These are phyloP conservation scores for Candida glucosophila DNA, from an alignment of 1,139 yeast species.

Conservation along the genomic window DNA sequence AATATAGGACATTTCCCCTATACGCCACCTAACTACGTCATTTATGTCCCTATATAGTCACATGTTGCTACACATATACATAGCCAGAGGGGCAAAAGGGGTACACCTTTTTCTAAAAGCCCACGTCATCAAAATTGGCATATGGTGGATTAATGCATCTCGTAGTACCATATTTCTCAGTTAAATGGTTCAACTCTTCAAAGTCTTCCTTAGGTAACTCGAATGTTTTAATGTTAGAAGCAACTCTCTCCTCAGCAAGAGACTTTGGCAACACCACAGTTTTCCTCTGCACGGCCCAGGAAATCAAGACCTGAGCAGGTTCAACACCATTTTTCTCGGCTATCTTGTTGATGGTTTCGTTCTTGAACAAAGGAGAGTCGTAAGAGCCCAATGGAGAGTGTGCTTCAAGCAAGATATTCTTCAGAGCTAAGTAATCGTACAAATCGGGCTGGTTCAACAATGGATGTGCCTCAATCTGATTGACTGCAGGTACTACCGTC, in stretches of 20 bases:
- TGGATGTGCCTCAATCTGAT: slow-evolving; percentile 92
- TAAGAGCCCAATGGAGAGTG: slow-evolving; percentile 80
- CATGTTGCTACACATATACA: too few relatives aligned
- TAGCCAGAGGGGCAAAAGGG: too few relatives aligned
- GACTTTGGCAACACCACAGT: slow-evolving; percentile 73
- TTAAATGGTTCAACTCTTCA: slow-evolving; percentile 23
- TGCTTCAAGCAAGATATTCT: slow-evolving; percentile 66
- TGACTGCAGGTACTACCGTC: slow-evolving; percentile 65
- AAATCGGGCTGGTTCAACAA: slow-evolving; percentile 71
- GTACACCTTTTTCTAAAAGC: too few relatives aligned
- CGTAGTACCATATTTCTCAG: too few relatives aligned
- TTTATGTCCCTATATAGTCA: too few relatives aligned
- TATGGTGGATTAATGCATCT: too few relatives aligned
- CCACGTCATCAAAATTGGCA: too few relatives aligned
- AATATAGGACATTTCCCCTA: too few relatives aligned
- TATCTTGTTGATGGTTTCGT: slow-evolving; percentile 41
- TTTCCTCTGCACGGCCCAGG: slow-evolving; percentile 77
- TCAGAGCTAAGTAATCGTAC: slow-evolving; percentile 51
- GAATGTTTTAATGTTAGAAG: slow-evolving; percentile 22
- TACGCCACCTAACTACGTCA: too few relatives aligned
- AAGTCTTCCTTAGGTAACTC: slow-evolving; percentile 37
- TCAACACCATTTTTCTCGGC: slow-evolving; percentile 46
- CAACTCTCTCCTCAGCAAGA: slow-evolving; percentile 29
- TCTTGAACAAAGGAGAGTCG: slow-evolving; percentile 47
- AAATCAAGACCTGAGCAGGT: slow-evolving; percentile 58